These are phyloP conservation scores for Yarrowia sp. DNA, from an alignment of 805 yeast genomes.

Conservation along the genomic window DNA sequence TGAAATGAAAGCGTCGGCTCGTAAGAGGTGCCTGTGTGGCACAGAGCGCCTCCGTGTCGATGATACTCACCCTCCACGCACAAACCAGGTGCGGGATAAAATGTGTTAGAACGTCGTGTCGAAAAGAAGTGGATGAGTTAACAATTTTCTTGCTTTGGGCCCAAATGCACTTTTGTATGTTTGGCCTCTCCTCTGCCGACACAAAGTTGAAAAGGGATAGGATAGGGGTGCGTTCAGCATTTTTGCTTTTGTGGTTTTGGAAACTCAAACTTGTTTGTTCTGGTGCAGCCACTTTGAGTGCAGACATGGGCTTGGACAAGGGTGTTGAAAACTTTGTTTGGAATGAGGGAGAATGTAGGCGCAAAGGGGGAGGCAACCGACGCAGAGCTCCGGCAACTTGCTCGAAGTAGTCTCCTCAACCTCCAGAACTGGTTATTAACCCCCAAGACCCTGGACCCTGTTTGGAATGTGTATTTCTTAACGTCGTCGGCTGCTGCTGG, in stretches of 20 bases:
- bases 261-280: constrained; percentile 18
- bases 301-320: constrained; percentile 23
- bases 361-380: constrained; percentile 21
- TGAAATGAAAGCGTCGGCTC: neutral
- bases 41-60: neutral
- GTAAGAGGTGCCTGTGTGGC: neutral
- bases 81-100: constrained; percentile 24
- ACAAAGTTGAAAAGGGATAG: constrained; percentile 25
- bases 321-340: neutral
- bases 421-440: neutral
- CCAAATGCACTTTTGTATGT: constrained; percentile 24
- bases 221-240: constrained; percentile 18
- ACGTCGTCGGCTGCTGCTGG: neutral
- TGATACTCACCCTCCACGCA: constrained; percentile 24
- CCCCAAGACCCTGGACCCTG: constrained; percentile 1
- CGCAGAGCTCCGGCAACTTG: neutral
- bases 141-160: constrained; percentile 17
- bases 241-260: neutral
- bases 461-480: neutral
- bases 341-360: constrained; percentile 25
- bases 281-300: neutral
- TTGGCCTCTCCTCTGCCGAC: constrained; percentile 17
- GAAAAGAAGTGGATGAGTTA: constrained; percentile 23
- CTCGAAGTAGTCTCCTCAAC: neutral
- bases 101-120: constrained; percentile 23